Evolutionary conservation across 1,284 basidiomycete species (phyloP), one percentile per base, ranked within the genome.

Genomic region (Coniophora puteana): DNA sequence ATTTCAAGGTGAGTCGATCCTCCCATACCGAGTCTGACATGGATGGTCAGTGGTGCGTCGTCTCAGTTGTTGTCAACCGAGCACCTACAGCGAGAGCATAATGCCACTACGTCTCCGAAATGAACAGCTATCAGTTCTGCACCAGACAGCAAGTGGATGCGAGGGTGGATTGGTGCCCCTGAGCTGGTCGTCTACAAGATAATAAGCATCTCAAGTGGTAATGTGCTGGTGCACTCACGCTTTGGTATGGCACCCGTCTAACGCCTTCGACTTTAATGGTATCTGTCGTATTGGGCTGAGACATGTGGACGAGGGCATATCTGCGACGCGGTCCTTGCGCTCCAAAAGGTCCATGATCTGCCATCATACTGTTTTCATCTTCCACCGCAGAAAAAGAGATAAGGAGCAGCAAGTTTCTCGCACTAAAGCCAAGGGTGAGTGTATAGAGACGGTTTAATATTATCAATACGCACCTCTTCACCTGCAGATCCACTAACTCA

Each of bases 91-190:
- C 74, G 70, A 34, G 82, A 73, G 56, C 81, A 83, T 10, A 89
- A 62, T 5, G 81, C 78, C n/a, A 88, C 75, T 2, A 83, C 80
- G 58, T 89, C 85, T 13, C 84, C 83, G 50, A 88, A 89, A 50
- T 87, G 77, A 6, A 88, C 71, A 38, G 73, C 69, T 24, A 80
- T 63, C 7, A 86, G 52, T 22, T 71, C 64, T 21, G 81, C 83
- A 16, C 67, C 71, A 11, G 69, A 63, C 21, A 87, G 61, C 13
- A 81, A 65, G 41, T 76, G 74, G 42, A 89, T 69, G 37, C 80
- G 71, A 25, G 86, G 83, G 52, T 83, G 83, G 49, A 78, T 78
- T 1, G 81, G 83, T 4, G 80, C 80, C 30, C 78, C 76, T 33
- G 76, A 78, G 43, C 68, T 69, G 22, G 76, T 75, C 20, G 77